Conservation (phyloP, 352 stramenopile genomes). For the Globisporangium parvum region DNA sequence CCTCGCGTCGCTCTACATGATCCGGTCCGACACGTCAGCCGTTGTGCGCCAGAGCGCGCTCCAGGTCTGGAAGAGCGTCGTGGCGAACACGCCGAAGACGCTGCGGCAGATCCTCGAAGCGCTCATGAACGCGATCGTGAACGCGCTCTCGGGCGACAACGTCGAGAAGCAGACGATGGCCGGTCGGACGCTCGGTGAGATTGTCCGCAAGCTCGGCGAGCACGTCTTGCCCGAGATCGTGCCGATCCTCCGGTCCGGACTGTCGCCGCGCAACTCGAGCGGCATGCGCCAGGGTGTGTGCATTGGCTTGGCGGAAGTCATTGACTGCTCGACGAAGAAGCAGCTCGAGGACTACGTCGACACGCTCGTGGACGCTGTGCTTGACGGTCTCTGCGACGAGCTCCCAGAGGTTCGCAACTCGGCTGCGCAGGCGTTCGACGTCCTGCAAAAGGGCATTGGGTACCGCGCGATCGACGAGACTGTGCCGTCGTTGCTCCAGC, state of each 20-base stretch:
- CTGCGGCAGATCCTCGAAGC: constrained; percentile 97
- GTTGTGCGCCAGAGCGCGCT: constrained; percentile 96
- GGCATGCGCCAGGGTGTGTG: constrained; percentile 93
- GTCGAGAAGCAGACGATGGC: constrained; percentile 89
- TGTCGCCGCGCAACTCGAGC: constrained; percentile 62
- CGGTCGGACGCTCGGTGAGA: constrained; percentile 95
- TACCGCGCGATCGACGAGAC: constrained; percentile 96
- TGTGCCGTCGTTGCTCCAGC: constrained; percentile 93
- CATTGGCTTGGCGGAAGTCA: constrained; percentile 97
- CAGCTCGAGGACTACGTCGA: constrained; percentile 96
- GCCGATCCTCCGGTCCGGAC: constrained; percentile 94
- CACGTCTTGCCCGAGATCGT: constrained; percentile 98
- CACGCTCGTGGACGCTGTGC: constrained; percentile 95
- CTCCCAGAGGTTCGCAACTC: constrained; percentile 85
- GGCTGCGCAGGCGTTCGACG: constrained; percentile 95
- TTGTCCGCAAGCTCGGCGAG: constrained; percentile 99
- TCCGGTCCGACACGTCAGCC: constrained; percentile 94
- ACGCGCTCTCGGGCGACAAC: constrained; percentile 89
- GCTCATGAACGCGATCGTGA: constrained; percentile 95
- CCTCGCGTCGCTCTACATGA: constrained; percentile 97
- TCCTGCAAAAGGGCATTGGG: constrained; percentile 94
- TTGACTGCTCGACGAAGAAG: constrained; percentile 95
- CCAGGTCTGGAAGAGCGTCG: constrained; percentile 99
- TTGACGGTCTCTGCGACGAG: constrained; percentile 97
- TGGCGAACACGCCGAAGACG: constrained; percentile 96